phyloP scores from a whole-genome alignment of 257 asterid species.

The Leptodermis oblonga region DNA sequence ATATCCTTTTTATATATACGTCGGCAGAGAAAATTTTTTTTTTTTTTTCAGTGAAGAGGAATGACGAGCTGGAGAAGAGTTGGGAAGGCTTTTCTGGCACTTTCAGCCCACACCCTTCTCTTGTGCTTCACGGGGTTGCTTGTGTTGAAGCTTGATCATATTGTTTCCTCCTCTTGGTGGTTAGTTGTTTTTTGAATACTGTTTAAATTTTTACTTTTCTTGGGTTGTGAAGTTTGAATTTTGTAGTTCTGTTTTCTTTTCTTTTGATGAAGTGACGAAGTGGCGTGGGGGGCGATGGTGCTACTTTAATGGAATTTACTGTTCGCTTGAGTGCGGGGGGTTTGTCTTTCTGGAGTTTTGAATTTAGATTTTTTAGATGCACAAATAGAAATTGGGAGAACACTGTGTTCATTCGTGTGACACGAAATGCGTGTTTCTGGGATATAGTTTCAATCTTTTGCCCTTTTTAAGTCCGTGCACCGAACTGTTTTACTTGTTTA shows the following conservation, averaged over 20 bases:
- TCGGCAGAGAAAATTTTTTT: too few species aligned
- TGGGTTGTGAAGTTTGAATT: constrained; percentile 1
- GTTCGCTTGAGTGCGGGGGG: too few species aligned
- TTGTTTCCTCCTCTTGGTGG: constrained; percentile 81
- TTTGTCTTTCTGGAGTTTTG: not conserved
- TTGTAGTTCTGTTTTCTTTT: not conserved
- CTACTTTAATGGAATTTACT: not conserved
- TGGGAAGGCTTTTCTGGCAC: constrained; percentile 74
- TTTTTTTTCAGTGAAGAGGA: not conserved
- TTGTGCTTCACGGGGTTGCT: constrained; percentile 67
- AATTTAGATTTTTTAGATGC: not conserved
- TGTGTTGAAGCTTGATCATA: constrained; percentile 81
- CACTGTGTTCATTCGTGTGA: not conserved
- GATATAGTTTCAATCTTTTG: not conserved
- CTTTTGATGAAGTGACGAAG: not conserved
- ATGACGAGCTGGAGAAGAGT: constrained; percentile 95
- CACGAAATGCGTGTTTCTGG: constrained; percentile 2
- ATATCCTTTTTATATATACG: not conserved
- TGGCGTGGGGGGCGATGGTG: too few species aligned
- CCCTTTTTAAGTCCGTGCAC: not conserved
- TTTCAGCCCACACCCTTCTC: constrained; percentile 69
- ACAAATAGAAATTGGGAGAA: not conserved
- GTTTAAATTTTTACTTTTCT: not conserved
- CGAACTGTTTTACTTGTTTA: not conserved
- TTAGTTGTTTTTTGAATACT: constrained; percentile 23